Evolutionary conservation across 2,329 filamentous ascomycete species (phyloP).

Genomic region (Pseudogymnoascus sp.): DNA sequence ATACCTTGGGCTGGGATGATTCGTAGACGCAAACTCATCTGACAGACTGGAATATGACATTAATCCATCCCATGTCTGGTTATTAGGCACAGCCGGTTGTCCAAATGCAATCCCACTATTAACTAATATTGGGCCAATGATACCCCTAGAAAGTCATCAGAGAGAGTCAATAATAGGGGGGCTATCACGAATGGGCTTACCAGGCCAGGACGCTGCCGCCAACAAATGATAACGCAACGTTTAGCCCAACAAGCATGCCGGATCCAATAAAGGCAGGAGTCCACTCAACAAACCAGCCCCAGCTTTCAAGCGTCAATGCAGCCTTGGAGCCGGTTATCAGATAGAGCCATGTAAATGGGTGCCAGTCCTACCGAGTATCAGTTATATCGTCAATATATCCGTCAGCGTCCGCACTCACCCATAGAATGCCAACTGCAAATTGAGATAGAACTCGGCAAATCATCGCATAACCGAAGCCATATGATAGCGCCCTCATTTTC

Average conservation of each 20-base stretch:
- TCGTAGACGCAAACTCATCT: not conserved
- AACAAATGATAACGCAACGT: slow-evolving; percentile 5
- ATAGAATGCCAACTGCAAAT: slow-evolving; percentile 36
- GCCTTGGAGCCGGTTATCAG: slow-evolving; percentile 19
- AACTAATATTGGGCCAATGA: slow-evolving; percentile 1
- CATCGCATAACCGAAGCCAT: slow-evolving; percentile 32
- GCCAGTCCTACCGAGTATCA: not conserved
- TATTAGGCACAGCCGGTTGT: not conserved
- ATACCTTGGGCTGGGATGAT: not conserved
- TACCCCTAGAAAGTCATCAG: not conserved
- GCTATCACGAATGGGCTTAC: not conserved
- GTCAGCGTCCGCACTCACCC: slow-evolving; percentile 23
- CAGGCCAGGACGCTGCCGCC: slow-evolving; percentile 4
- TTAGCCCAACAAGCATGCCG: slow-evolving; percentile 8
- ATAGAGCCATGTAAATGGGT: slow-evolving; percentile 24
- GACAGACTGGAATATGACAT: slow-evolving; percentile 2
- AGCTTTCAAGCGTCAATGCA: slow-evolving; percentile 30
- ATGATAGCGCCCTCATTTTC: slow-evolving; percentile 32
- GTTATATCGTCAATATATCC: not conserved
- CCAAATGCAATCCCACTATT: slow-evolving; percentile 4
- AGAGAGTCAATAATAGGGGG: too few relatives aligned
- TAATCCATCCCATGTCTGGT: not conserved
- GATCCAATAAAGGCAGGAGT: slow-evolving; percentile 8
- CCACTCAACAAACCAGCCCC: slow-evolving; percentile 37
- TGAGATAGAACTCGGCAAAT: slow-evolving; percentile 36